Base-by-base conservation (phyloP, 106 monocot species). In the Dactylorhiza incarnata region DNA sequence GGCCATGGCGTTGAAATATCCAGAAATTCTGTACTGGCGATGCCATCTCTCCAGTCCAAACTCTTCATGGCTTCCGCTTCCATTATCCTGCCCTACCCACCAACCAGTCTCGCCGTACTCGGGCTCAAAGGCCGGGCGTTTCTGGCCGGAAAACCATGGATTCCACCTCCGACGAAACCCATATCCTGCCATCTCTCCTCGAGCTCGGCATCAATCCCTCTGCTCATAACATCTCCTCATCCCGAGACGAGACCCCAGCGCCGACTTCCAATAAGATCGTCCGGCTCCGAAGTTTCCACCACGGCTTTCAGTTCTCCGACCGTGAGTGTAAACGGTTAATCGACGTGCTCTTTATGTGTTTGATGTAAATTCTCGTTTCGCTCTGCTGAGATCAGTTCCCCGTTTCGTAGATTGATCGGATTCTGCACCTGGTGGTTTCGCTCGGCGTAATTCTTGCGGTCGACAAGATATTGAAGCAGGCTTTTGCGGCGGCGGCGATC, bases 401-500 rank as follows among this genome's bases (percentile, higher is more conserved):
- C 70, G 15, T 29, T 2, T 15, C 17, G 15, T 76, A 97, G 96
- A 78, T 91, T 52, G 63, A 86, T 9, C 75, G 77, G 63, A 63
- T 88, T 45, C 59, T 89, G 77, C 97, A 97, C 77, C 81, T 97
- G 65, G 82, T 61, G 2, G 83, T 88, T 17, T 97, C 97, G 13
- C 91, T 94, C 8, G 91, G 94, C 20, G 73, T 86, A 71, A 63
- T 97, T 49, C 83, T 97, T 16, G 91, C 81, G 11, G 80, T 87
- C 1, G 97, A 97, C 72, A 91, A 88, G 68, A 65, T 89, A 44
- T 81, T 97, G 67, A 89, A 89, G 77, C 53, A 72, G 61, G 89
- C 91, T 14, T 97, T 97, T 46, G 80, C 56, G 0, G 90, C 89
- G 16, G 91, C 94, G 5, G 84, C 93, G 2, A 97, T 97, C 49